These are phyloP conservation scores for Blumeriella jaapii DNA, from an alignment of 2,329 filamentous ascomycete genomes.

Conservation along the genomic window DNA sequence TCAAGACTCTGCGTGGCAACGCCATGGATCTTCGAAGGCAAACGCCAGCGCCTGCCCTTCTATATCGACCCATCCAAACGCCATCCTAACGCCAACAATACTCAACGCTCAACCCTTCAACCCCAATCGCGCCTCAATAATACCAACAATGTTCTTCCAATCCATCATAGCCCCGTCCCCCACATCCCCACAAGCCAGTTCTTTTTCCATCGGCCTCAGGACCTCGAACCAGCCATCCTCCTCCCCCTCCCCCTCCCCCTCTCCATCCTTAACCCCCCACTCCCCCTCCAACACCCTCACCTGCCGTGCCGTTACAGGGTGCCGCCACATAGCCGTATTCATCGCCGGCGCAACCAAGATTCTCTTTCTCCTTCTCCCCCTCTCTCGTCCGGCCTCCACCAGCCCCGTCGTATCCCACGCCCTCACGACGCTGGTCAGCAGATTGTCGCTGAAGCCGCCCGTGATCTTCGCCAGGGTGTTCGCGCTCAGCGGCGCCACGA, in stretches of 20 bases:
- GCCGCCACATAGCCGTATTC: constrained; percentile 85
- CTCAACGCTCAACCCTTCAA: too few relatives aligned
- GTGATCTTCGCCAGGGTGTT: constrained; percentile 80
- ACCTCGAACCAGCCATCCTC: constrained; percentile 54
- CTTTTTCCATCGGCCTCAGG: constrained; percentile 61
- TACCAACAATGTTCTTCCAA: constrained; percentile 61
- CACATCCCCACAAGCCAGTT: constrained; percentile 73
- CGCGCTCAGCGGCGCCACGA: constrained; percentile 71
- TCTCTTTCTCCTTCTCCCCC: constrained; percentile 39
- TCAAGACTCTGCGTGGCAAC: too few relatives aligned
- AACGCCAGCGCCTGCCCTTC: too few relatives aligned
- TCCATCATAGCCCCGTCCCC: constrained; percentile 75
- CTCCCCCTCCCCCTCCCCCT: constrained; percentile 37
- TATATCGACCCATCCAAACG: too few relatives aligned
- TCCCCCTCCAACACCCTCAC: constrained; percentile 58
- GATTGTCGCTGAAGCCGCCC: constrained; percentile 64
- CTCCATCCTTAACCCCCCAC: constrained; percentile 57
- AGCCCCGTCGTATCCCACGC: constrained; percentile 64
- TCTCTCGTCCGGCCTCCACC: neutral
- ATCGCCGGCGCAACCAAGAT: constrained; percentile 73
- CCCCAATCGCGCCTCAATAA: constrained; percentile 42
- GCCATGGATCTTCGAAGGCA: too few relatives aligned
- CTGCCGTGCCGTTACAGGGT: constrained; percentile 69
- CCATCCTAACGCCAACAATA: too few relatives aligned
- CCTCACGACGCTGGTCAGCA: constrained; percentile 62